Evolutionary conservation across 2,329 filamentous ascomycete species (phyloP).

Genomic region (Huntiella omanensis): DNA sequence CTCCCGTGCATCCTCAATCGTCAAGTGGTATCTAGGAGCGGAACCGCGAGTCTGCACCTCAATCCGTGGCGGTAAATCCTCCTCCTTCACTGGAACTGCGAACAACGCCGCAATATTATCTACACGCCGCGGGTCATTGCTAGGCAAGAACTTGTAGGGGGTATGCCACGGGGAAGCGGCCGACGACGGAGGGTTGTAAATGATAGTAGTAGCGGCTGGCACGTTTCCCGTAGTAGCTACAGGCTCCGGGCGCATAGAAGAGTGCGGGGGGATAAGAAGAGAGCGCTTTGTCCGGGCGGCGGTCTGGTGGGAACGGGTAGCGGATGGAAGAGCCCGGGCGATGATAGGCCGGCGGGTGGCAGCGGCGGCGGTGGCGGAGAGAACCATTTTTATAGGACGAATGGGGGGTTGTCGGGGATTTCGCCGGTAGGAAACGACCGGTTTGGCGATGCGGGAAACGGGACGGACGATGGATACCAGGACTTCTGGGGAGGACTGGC

Average conservation of each 20-base stretch:
- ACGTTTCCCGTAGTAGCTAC: constrained; percentile 12
- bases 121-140: constrained; percentile 32
- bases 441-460: too few relatives aligned
- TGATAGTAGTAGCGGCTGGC: constrained; percentile 20
- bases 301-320: constrained; percentile 29
- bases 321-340: constrained; percentile 15
- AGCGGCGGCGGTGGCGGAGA: too few relatives aligned
- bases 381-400: neutral
- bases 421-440: neutral
- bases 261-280: constrained; percentile 41
- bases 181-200: constrained; percentile 38
- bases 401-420: neutral
- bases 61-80: constrained; percentile 11
- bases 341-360: constrained; percentile 18
- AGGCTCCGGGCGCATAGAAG: constrained; percentile 32
- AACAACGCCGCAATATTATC: constrained; percentile 29
- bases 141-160: constrained; percentile 47
- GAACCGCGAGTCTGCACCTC: constrained; percentile 15
- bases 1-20: constrained; percentile 35
- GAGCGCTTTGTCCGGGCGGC: constrained; percentile 34
- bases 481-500: too few relatives aligned
- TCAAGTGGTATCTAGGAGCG: constrained; percentile 30
- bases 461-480: too few relatives aligned
- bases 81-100: constrained; percentile 14
- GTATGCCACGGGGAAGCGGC: constrained; percentile 41